Base-by-base conservation (phyloP, 1,284 basidiomycete genomes). In the Afroboletus lepidellus region DNA sequence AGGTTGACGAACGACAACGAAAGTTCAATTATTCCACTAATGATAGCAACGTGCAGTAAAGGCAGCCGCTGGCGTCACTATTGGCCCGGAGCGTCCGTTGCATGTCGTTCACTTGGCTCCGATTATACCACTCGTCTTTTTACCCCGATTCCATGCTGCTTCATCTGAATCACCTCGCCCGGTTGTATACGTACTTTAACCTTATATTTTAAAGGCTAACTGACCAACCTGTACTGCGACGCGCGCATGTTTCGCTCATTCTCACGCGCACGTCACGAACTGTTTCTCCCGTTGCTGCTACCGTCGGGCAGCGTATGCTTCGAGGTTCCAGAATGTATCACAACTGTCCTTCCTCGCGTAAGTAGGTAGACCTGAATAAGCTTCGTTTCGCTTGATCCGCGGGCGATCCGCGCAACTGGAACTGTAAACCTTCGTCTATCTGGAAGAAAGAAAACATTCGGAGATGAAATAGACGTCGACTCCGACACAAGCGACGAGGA, bases 181-280 rank as follows among this genome's bases (percentile, higher is more conserved):
- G 43, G 53, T 59, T 69, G 58, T 60, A 70, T 65, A 63, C 56
- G n/a, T 62, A 71, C 53, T 52, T 43, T 57, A 67, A 69, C 60
- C 34, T 71, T 70, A 71, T 70, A 59, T 41, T 42, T 63, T 66
- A 69, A 67, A 64, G 44, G 53, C 56, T 64, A 70, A 66, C 59
- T 48, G 54, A 58, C 41, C 39, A 44, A 41, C 27, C 1, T 66
- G 56, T 59, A 68, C 57, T 47, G n/a, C 39, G 51, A 48, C 34
- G 23, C n/a, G 29, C 27, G 48, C 36, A 49, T 51, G 53, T 41
- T 50, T 53, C 46, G 34, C 30, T 13, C 25, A 38, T 53, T 55
- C 33, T 48, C 32, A 48, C 43, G 48, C 39, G 33, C 51, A 41
- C 43, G 32, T 51, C 42, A 38, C 46, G 45, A 44, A 24, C 23